Evolutionary conservation across 768 basidiomycete genomes (phyloP), one percentile per base, ranked within the genome.

Genomic region (Boletus rubroflammeus): DNA sequence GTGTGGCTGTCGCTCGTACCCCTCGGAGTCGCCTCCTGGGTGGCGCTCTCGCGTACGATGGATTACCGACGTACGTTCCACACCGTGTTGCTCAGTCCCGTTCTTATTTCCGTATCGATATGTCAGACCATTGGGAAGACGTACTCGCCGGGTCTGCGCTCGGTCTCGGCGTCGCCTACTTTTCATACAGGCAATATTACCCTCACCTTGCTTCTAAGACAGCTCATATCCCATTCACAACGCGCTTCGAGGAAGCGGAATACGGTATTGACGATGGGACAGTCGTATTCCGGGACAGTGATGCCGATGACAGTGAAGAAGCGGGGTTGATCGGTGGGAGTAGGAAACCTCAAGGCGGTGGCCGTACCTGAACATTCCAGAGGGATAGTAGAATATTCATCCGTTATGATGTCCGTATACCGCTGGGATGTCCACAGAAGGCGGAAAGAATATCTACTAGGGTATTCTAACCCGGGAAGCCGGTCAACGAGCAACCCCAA

Each of bases 21-120:
- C 1, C 79, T 96, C 35, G 71, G 84, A 11, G 87, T 79, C 2
- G 93, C 93, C 0, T 73, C 82, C 5, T 74, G 87, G 8, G 82
- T 92, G 3, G 88, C 89, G 5, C 80, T 93, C 53, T 85, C 86
- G 5, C 83, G 94, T n/a, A 94, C 90, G 0, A 94, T 95, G 88
- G 94, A 96, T 69, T 88, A 88, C 61, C 81, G 93, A 58, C 92
- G 88, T 90, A 65, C 55, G 84, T 79, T 21, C 8, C n/a, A 38
- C 28, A 7, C 17, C 29, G 3, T 15, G 5, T 42, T 34, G 17
- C 14, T 29, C n/a, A 13, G 3, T 3, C n/a, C 10, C 57, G 2
- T 48, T 21, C 42, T 53, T 13, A 41, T 44, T 45, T 35, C 26
- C 19, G 13, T 39, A 3, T 54, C 42, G 25, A 38, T n/a, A 4